These are phyloP conservation scores for Beauveria bassiana DNA, from an alignment of 2,329 filamentous ascomycete species.

Conservation along the genomic window DNA sequence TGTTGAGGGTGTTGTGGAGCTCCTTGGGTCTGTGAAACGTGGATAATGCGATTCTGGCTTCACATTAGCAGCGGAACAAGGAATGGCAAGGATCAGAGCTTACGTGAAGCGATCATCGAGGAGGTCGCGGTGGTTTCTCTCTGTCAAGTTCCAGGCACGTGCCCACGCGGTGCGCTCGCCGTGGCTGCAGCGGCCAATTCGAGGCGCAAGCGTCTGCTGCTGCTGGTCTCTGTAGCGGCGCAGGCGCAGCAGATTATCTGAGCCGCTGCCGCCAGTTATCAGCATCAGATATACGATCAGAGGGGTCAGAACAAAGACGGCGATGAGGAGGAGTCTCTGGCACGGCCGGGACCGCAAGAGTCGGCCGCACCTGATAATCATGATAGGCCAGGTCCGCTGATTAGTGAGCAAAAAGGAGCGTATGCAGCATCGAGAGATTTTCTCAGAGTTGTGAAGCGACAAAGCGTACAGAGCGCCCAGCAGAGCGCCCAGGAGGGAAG, in stretches of 20 bases:
- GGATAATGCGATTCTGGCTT: constrained; percentile 28
- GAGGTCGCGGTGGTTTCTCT: neutral
- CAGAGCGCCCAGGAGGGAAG: too few relatives aligned
- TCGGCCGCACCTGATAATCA: neutral
- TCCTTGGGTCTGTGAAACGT: constrained; percentile 30
- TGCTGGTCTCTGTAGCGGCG: neutral
- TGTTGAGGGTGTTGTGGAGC: constrained; percentile 23
- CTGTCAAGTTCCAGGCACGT: neutral
- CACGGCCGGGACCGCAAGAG: neutral
- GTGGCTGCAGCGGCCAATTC: neutral
- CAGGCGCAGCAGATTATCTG: neutral
- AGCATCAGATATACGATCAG: neutral
- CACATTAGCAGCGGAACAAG: neutral
- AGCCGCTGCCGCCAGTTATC: neutral
- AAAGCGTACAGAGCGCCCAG: too few relatives aligned
- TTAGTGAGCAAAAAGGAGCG: neutral
- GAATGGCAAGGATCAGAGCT: neutral
- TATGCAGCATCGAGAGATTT: too few relatives aligned
- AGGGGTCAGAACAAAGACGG: neutral
- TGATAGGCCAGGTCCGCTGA: neutral
- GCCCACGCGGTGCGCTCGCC: neutral
- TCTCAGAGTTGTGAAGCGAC: too few relatives aligned
- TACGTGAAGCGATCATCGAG: constrained; percentile 3
- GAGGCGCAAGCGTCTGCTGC: neutral
- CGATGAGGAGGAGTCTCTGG: neutral